These are phyloP conservation scores for Spizellomyces sp. DNA, from an alignment of 192 early-diverging fungal genomes.

Conservation along the genomic window DNA sequence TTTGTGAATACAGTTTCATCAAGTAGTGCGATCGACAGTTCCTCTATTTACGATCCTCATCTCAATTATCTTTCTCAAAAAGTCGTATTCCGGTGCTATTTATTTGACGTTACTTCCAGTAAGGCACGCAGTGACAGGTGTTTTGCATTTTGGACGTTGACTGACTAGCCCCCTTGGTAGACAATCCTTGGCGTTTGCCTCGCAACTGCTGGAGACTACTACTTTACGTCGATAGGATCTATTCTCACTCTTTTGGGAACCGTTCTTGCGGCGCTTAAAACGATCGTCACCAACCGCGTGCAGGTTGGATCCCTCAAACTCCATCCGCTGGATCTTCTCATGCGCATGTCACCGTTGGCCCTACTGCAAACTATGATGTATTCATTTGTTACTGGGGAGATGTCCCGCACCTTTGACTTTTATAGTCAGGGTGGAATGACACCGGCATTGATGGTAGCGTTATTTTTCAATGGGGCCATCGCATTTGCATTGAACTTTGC, in stretches of 20 bases:
- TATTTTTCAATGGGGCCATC: conserved; percentile 75
- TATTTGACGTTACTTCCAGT: conserved; percentile 65
- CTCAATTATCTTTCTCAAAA: conserved; percentile 62
- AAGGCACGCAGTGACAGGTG: conserved; percentile 4
- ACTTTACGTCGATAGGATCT: conserved; percentile 72
- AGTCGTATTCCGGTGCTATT: conserved; percentile 54
- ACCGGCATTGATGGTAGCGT: conserved; percentile 41
- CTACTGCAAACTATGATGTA: conserved; percentile 72
- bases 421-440: not conserved
- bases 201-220: conserved; percentile 82
- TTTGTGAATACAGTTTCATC: conserved; percentile 63
- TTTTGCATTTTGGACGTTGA: not conserved
- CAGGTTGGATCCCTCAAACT: conserved; percentile 79
- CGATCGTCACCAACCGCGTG: conserved; percentile 80
- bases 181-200: conserved; percentile 78
- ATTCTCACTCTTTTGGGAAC: conserved; percentile 79
- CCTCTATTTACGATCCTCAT: conserved; percentile 78
- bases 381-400: conserved; percentile 68
- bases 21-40: conserved; percentile 80
- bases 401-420: conserved; percentile 13
- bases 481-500: conserved; percentile 89
- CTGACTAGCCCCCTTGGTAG: conserved; percentile 1
- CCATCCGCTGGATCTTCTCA: conserved; percentile 78
- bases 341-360: conserved; percentile 77
- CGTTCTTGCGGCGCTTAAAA: conserved; percentile 77